Evolutionary conservation across 805 yeast genomes (phyloP), one percentile per base, ranked within the genome.

Genomic region (Lachancea kluyveri): DNA sequence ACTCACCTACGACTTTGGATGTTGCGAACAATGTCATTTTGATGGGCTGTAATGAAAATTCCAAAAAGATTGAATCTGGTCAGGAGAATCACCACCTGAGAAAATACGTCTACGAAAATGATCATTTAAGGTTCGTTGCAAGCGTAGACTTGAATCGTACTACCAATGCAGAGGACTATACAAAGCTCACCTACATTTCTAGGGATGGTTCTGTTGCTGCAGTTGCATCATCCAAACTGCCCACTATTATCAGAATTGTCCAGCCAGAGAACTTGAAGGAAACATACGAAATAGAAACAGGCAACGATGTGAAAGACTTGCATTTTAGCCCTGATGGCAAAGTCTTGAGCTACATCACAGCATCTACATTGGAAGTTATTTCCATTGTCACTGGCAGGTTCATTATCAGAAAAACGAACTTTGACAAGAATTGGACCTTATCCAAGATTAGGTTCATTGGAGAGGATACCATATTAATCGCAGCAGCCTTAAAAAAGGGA

Each of bases 1-100:
- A 88, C 55, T 78, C 87, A n/a, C 95, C 96, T 8, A 85, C 87
- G 50, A 77, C 92, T 28, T 46, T 90, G 30, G 95, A 78, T 41
- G 63, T 67, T 21, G 53, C 59, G 3, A 51, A 64, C 41, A 43
- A 66, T 39, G 49, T 69, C 12, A 73, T 87, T 11, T 60, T 83
- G 27, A 68, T 81, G 25, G 95, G 94, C 3, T 77, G 87, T 45
- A 88, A 88, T 53, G 86, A 82, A 45, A 68, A 75, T 28, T 57
- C 76, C 4, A 67, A 65, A 27, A 65, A 71, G 43, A 72, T 81
- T 48, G 67, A 73, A 30, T 66, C 67, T 52, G 79, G 77, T 35
- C 60, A 67, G 40, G 54, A 46, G 16, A 84, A 86, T 54, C 72
- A 76, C 46, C 88, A 82, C 57, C 56, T 90, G 48, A 64, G 95